Evolutionary conservation across 441 rosid genomes (phyloP), one percentile per base, ranked within the genome.

Genomic region (Rhodomyrtus psidioides): DNA sequence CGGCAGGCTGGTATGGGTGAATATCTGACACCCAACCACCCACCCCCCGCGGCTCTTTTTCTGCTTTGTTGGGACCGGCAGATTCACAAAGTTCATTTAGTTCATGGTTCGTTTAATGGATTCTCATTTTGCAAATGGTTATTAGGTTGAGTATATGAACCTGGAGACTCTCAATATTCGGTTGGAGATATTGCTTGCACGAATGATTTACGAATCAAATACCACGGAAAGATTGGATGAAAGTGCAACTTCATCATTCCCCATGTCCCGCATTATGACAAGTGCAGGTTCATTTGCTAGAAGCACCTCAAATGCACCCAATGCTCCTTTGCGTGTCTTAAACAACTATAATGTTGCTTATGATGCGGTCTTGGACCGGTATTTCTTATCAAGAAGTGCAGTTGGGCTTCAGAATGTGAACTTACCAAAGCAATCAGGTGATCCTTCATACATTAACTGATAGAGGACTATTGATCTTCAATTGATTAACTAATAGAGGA

Each of bases 61-160:
- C 34, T 34, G 34, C 34, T 34, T 34, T 34, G 34, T 34, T 34
- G 34, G 34, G 34, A 34, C 34, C 4, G 34, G 34, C 34, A 2
- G 49, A 39, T 65, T 19, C n/a, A 1, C 79, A 65, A 65, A 65
- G 79, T 65, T 21, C 75, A 28, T 59, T 56, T 42, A 42, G 27
- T 24, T 30, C 83, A 46, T 2, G 15, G 44, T 65, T 82, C 53
- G 24, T 26, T 59, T 54, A 13, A 89, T 16, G 46, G 42, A 39
- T 84, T 79, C 55, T 54, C 28, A 53, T 84, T 46, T 87, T 76
- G 53, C 26, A 53, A 84, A 27, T 42, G 39, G 83, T 85, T 70
- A 79, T 3, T 76, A 90, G 92, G 90, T 60, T 84, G 89, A 89
- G 70, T 86, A 86, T 83, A 81, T 85, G 88, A 86, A 90, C 90